These are phyloP conservation scores for Cardamine chenopodiifolia DNA, from an alignment of 345 rosid species.

Conservation along the genomic window DNA sequence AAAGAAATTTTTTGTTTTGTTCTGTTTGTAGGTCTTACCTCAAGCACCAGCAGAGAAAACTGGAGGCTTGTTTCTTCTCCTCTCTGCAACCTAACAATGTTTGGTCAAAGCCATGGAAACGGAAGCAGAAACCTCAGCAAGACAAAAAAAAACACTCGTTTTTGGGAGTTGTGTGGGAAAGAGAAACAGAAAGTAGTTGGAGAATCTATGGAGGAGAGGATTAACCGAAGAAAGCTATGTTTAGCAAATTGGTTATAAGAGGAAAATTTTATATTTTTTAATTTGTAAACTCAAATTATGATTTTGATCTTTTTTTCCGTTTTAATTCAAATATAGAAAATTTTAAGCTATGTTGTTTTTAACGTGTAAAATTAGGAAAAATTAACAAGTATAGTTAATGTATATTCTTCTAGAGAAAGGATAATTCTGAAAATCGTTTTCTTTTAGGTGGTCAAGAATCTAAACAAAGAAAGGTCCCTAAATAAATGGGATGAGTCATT, in stretches of 20 bases:
- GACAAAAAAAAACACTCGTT: conserved; percentile 12
- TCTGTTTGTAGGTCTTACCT: conserved; percentile 43
- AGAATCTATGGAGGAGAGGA: conserved; percentile 35
- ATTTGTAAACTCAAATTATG: not conserved
- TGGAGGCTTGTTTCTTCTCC: conserved; percentile 42
- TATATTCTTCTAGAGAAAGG: conserved; percentile 29
- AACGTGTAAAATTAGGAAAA: conserved; percentile 25
- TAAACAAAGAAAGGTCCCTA: conserved; percentile 42
- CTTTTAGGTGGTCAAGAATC: conserved; percentile 27
- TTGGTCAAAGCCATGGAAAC: conserved; percentile 40
- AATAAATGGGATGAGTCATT: conserved; percentile 32
- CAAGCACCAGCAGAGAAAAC: conserved; percentile 55
- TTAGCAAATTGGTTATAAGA: conserved; percentile 29
- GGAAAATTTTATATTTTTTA: not conserved
- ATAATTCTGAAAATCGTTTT: conserved; percentile 28
- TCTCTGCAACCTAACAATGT: conserved; percentile 38
- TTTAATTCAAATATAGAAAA: conserved; percentile 7
- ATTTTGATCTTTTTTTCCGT: no score
- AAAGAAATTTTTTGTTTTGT: not conserved
- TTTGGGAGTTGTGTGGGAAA: conserved; percentile 37
- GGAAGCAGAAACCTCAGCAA: conserved; percentile 26
- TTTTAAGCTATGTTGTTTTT: not conserved
- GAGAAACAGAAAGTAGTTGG: conserved; percentile 36
- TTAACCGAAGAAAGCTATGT: conserved; percentile 36
- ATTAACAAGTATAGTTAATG: conserved; percentile 27